Percentiles rank a stretch among this genome's conserved stretches.
phyloP scores from a whole-genome alignment of 23 red algal genomes.

The Gracilaria gracilis region DNA sequence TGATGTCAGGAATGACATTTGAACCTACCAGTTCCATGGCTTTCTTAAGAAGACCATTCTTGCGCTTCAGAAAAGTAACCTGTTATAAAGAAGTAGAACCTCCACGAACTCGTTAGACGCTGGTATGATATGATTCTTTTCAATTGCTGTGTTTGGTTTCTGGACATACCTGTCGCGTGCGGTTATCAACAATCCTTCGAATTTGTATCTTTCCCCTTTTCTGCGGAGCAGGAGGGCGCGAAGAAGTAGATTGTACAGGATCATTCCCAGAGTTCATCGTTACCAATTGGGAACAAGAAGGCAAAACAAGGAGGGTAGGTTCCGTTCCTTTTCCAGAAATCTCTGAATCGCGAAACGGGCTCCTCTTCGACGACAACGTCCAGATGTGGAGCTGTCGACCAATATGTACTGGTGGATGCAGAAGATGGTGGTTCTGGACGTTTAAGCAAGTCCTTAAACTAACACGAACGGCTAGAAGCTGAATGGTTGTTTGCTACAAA shows the following conservation, averaged over 20 bases:
- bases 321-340: constrained; percentile 30
- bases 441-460: neutral
- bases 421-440: neutral
- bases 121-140: neutral
- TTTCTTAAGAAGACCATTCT: constrained; percentile 92
- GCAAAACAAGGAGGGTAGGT: neutral
- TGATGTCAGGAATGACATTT: neutral
- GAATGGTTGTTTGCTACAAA: neutral
- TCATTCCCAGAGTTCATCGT: neutral
- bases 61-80: constrained; percentile 87
- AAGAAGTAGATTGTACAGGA: neutral
- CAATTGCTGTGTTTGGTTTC: neutral
- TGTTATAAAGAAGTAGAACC: neutral
- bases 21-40: constrained; percentile 77
- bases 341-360: neutral
- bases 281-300: neutral
- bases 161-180: constrained; percentile 13
- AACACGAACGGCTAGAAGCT: neutral
- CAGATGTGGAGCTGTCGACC: neutral
- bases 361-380: constrained; percentile 2
- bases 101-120: neutral
- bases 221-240: constrained; percentile 4
- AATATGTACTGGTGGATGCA: neutral
- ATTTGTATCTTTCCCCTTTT: constrained; percentile 46
- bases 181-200: constrained; percentile 35